Evolutionary conservation across 495 filamentous ascomycete genomes (phyloP).

Genomic region (Penicillium simplicissimum): DNA sequence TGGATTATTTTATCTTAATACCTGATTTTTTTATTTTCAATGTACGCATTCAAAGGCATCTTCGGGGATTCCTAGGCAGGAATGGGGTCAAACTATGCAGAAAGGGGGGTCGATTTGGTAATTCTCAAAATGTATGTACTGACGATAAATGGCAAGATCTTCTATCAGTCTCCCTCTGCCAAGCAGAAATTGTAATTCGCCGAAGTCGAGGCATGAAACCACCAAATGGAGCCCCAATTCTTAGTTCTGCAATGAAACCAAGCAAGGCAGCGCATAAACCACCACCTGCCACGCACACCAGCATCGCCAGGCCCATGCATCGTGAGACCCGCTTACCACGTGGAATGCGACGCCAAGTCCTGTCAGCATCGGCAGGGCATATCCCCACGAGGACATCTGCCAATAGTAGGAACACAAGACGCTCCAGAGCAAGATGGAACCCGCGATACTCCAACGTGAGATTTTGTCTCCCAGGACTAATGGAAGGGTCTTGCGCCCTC

Average conservation of each 20-base stretch:
- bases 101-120: no score
- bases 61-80: no score
- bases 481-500: constrained; percentile 43
- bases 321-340: constrained; percentile 11
- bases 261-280: constrained; percentile 1
- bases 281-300: constrained; percentile 13
- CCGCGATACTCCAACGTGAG: constrained; percentile 41
- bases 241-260: background rate
- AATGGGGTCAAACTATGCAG: no score
- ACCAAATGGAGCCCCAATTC: background rate
- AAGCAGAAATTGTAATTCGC: background rate
- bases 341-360: constrained; percentile 7
- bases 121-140: background rate
- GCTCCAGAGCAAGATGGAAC: constrained; percentile 46
- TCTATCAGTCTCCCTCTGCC: background rate
- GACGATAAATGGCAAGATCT: background rate
- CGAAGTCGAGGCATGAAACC: background rate
- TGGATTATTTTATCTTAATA: no score
- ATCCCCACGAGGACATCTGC: constrained; percentile 20
- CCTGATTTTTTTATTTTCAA: no score
- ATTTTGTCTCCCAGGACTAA: constrained; percentile 44
- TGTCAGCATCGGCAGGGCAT: constrained; percentile 4
- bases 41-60: no score
- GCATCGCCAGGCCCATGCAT: constrained; percentile 1
- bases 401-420: constrained; percentile 40